These are phyloP conservation scores for Myxozyma monticola DNA, from an alignment of 805 yeast genomes.

Conservation along the genomic window DNA sequence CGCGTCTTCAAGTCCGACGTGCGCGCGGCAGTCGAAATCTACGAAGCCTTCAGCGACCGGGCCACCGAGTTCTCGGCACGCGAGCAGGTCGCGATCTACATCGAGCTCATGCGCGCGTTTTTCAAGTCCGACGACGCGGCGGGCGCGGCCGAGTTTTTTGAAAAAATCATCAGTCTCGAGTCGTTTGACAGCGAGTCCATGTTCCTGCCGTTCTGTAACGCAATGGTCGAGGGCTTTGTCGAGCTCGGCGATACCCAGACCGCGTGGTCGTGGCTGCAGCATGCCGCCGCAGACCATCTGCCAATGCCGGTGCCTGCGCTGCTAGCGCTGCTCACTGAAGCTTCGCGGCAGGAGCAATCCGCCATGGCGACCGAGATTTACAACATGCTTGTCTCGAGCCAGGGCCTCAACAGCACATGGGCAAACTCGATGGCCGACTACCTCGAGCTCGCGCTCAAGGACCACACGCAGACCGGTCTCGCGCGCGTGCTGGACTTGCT, in stretches of 20 bases:
- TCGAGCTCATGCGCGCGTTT: constrained; percentile 36
- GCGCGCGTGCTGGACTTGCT: constrained; percentile 1
- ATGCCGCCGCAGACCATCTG: constrained; percentile 27
- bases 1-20: constrained; percentile 32
- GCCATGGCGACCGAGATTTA: constrained; percentile 37
- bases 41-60: constrained; percentile 27
- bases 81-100: constrained; percentile 27
- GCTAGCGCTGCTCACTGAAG: constrained; percentile 30
- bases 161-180: constrained; percentile 29
- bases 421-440: constrained; percentile 10
- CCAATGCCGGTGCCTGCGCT: constrained; percentile 22
- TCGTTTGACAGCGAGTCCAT: constrained; percentile 11
- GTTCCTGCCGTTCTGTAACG: constrained; percentile 18
- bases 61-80: constrained; percentile 7
- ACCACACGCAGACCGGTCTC: background rate
- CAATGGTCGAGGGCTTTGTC: constrained; percentile 34
- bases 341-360: constrained; percentile 24
- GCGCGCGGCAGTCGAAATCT: constrained; percentile 29
- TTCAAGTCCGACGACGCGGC: constrained; percentile 32
- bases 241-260: constrained; percentile 10
- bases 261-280: constrained; percentile 38
- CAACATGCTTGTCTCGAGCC: constrained; percentile 28
- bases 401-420: constrained; percentile 16
- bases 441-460: background rate
- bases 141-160: constrained; percentile 34